Base-by-base conservation (phyloP, 2,329 filamentous ascomycete genomes). In the Fusarium gaditjirri region DNA sequence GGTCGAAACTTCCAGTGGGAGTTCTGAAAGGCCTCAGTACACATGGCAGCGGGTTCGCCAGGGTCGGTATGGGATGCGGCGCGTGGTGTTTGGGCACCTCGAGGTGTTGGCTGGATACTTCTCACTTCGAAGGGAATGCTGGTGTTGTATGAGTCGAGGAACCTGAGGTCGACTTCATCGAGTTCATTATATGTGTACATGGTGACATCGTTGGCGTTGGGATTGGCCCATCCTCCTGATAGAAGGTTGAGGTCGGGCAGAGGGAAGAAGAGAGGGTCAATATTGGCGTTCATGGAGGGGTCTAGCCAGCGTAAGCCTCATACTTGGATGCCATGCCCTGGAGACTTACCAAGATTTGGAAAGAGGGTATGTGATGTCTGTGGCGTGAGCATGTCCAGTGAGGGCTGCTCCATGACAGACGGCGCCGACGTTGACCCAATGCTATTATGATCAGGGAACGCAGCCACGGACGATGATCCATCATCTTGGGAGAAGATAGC, bases 1-100 rank as follows among this genome's bases (percentile, higher is more conserved):
- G 80, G 80, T 5, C 76, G 68, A 35, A 81, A 81, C 7, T 73
- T 73, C 80, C 79, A 81, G 19, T 77, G 71, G 1, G 72, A 73
- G 13, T 78, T 71, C 2, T 72, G 71, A 6, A 77, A 78, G 9
- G 77, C 77, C 27, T 78, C 74, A 0, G 69, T 74, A 10, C 65
- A 69, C 49, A 74, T 70, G 1, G 72, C 75, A 2, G 71, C 74
- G 7, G 72, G 73, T 13, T 66, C 61, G 3, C 64, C 68, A 6
- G 67, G 52, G 19, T 75, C 60, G 4, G 63, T 42, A 42, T 66
- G 36, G 3, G 56, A 63, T 14, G 42, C 47, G 14, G 61, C 55
- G 5, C 52, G 46, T 4, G 63, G 72, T 43, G 68, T 65, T 29
- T 68, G 61, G 5, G 52, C 70, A 17, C 44, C 76, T 62, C 61